Conservation (phyloP, 257 asterid species). For the Orobanche coerulescens region DNA sequence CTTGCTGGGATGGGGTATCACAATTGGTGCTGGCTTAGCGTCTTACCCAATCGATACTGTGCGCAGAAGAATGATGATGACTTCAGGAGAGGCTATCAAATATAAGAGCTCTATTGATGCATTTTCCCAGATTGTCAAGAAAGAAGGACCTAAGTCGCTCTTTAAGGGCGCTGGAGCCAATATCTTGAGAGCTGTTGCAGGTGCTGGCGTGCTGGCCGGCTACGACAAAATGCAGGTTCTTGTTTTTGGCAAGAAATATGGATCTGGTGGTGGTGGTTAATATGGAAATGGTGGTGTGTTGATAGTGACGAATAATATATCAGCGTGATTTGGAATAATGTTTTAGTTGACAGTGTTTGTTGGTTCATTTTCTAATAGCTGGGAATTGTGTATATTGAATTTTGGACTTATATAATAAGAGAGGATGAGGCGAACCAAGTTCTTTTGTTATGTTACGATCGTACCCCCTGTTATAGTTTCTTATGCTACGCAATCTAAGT, state of each 20-base stretch:
- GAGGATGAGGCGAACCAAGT: too few species aligned
- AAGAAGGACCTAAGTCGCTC: slow-evolving; percentile 59
- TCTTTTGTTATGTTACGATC: too few species aligned
- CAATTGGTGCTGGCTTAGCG: slow-evolving; percentile 68
- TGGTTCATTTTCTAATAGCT: too few species aligned
- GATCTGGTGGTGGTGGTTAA: slow-evolving; percentile 60
- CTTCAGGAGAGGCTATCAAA: slow-evolving; percentile 76
- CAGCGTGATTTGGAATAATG: not conserved
- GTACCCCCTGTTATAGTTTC: too few species aligned
- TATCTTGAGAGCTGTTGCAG: slow-evolving; percentile 68
- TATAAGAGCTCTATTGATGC: slow-evolving; percentile 60
- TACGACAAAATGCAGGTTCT: slow-evolving; percentile 69
- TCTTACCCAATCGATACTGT: slow-evolving; percentile 74
- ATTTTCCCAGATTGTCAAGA: slow-evolving; percentile 49
- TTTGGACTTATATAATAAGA: too few species aligned
- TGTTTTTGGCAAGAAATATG: slow-evolving; percentile 54
- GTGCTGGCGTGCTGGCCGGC: slow-evolving; percentile 80
- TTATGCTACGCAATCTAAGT: too few species aligned
- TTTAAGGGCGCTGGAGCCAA: slow-evolving; percentile 86
- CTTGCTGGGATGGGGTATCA: slow-evolving; percentile 76
- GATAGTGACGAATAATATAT: slow-evolving; percentile 31
- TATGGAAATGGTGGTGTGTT: slow-evolving; percentile 8
- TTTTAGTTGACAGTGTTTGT: not conserved
- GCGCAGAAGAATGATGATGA: slow-evolving; percentile 89
- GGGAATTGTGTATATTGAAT: too few species aligned